phyloP scores from a whole-genome alignment of 2,329 filamentous ascomycete species.

The Neurospora sp. region DNA sequence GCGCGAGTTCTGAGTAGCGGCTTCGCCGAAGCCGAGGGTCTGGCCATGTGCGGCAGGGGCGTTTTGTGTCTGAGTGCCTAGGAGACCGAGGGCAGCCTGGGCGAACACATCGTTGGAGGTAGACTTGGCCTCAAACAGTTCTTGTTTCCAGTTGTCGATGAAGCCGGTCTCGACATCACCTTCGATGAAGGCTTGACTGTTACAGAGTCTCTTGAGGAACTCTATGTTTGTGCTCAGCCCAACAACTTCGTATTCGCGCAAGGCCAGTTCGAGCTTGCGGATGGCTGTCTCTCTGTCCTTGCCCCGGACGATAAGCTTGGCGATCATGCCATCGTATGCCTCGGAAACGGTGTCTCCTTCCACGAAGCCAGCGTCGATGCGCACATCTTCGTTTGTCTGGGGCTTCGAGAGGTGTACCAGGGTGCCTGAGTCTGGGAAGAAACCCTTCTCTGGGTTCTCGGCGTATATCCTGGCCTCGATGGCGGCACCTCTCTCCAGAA shows the following conservation, averaged over 20 bases:
- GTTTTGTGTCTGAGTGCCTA: slow-evolving; percentile 35
- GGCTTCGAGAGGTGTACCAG: slow-evolving; percentile 77
- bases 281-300: slow-evolving; percentile 71
- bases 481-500: slow-evolving; percentile 68
- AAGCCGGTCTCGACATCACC: slow-evolving; percentile 94
- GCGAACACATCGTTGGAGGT: slow-evolving; percentile 67
- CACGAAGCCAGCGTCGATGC: slow-evolving; percentile 89
- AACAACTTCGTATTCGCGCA: slow-evolving; percentile 86
- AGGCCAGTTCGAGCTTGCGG: slow-evolving; percentile 67
- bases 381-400: slow-evolving; percentile 56
- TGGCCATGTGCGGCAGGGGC: slow-evolving; percentile 33
- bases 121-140: slow-evolving; percentile 59
- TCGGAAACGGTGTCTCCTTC: slow-evolving; percentile 87
- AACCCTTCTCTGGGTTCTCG: slow-evolving; percentile 84
- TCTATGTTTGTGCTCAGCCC: slow-evolving; percentile 93
- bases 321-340: slow-evolving; percentile 97
- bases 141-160: slow-evolving; percentile 76
- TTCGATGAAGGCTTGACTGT: slow-evolving; percentile 69
- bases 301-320: slow-evolving; percentile 88
- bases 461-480: slow-evolving; percentile 97
- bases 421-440: slow-evolving; percentile 87
- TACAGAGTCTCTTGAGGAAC: slow-evolving; percentile 83
- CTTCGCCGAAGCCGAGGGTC: slow-evolving; percentile 45
- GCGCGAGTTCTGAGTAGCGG: slow-evolving; percentile 30
- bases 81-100: slow-evolving; percentile 74